A percentile compares a stretch with the other conserved stretches of the same genome.
These are phyloP conservation scores for Euphrasia arctica DNA, from an alignment of 305 asterid species.

Conservation along the genomic window DNA sequence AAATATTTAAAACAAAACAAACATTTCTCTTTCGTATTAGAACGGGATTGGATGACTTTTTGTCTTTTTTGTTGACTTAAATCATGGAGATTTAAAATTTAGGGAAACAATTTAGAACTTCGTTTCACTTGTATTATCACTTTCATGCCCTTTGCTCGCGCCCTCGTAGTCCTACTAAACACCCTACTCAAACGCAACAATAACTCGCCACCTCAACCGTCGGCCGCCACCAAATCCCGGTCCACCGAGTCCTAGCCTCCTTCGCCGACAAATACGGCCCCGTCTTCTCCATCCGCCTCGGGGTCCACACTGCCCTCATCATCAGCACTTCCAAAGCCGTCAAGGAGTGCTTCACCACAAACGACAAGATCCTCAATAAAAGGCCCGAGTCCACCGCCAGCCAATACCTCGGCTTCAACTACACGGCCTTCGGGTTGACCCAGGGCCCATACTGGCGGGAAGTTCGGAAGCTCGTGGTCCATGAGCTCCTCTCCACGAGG, in stretches of 20 bases:
- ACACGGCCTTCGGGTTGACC: background rate
- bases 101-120: no score
- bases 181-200: background rate
- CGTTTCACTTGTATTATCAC: background rate
- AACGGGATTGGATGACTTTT: no score
- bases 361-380: constrained; percentile 23
- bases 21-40: no score
- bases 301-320: constrained; percentile 33
- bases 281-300: constrained; percentile 39
- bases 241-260: constrained; percentile 27
- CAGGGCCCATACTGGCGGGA: constrained; percentile 4
- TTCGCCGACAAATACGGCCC: constrained; percentile 51
- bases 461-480: background rate
- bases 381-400: constrained; percentile 21
- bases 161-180: background rate
- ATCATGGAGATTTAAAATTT: no score
- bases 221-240: constrained; percentile 29
- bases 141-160: background rate
- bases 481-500: background rate
- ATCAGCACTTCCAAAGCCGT: constrained; percentile 43
- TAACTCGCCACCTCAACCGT: constrained; percentile 22
- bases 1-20: no score
- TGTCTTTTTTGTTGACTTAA: no score
- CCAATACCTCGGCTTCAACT: constrained; percentile 4
- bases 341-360: constrained; percentile 40